Evolutionary conservation across 129 eudicot genomes (phyloP).

Genomic region (Saussurea involucrata): DNA sequence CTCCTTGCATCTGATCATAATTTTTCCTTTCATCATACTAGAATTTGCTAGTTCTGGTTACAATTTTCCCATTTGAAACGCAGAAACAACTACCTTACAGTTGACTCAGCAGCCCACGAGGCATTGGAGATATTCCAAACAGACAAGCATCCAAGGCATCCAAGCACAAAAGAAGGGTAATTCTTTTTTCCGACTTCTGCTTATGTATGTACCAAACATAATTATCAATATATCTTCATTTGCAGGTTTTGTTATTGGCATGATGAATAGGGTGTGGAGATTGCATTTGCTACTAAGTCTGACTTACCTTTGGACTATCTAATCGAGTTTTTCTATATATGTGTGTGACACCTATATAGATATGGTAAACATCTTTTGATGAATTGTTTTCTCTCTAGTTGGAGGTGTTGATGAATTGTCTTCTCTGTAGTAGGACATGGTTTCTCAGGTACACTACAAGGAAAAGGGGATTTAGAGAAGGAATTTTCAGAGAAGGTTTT

Average conservation of each 20-base stretch:
- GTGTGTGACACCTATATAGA: conserved; percentile 92
- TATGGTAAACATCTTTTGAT: conserved; percentile 88
- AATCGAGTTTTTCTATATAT: conserved; percentile 20
- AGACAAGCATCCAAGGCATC: conserved; percentile 93
- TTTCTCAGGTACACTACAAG: conserved; percentile 90
- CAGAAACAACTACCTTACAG: conserved; percentile 88
- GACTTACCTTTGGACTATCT: conserved; percentile 1
- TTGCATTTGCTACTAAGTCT: conserved; percentile 11
- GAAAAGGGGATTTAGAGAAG: too few species aligned
- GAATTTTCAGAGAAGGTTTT: too few species aligned
- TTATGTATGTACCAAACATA: neutral
- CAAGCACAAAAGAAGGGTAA: conserved; percentile 98
- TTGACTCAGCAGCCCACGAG: conserved; percentile 86
- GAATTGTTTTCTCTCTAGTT: too few species aligned
- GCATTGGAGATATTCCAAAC: conserved; percentile 92
- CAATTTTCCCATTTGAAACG: neutral
- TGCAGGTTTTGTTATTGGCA: conserved; percentile 93
- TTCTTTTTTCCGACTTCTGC: neutral
- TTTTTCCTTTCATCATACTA: neutral
- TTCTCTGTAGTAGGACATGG: conserved; percentile 64
- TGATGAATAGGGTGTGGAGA: conserved; percentile 88
- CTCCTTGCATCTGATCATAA: conserved; percentile 55
- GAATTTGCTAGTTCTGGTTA: conserved; percentile 10
- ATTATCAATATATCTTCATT: conserved; percentile 8
- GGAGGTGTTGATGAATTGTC: too few species aligned